These are phyloP conservation scores for Irpex sp. DNA, from an alignment of 1,284 basidiomycete species.

Conservation along the genomic window DNA sequence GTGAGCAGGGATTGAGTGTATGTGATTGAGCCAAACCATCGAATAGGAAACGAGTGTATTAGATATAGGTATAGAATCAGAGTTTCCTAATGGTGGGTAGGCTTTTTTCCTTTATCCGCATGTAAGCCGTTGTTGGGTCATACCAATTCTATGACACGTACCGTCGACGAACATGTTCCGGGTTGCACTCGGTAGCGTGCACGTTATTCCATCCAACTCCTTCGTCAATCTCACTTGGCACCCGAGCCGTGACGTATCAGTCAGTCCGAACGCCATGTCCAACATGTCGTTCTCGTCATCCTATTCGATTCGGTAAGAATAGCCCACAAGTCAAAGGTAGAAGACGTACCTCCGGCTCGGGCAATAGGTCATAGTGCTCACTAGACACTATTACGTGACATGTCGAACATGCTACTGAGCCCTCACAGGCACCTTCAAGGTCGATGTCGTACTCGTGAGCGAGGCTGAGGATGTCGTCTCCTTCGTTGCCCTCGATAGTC, in stretches of 20 bases:
- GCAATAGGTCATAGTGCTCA: slow-evolving; percentile 80
- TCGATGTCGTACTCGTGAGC: slow-evolving; percentile 98
- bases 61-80: background rate
- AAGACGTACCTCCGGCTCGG: slow-evolving; percentile 70
- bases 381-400: slow-evolving; percentile 92
- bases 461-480: slow-evolving; percentile 88
- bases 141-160: slow-evolving; percentile 30
- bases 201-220: slow-evolving; percentile 84
- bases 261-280: slow-evolving; percentile 96
- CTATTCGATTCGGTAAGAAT: slow-evolving; percentile 4
- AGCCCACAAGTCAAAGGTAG: background rate
- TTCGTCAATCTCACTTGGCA: slow-evolving; percentile 85
- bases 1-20: no score
- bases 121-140: background rate
- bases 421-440: slow-evolving; percentile 98
- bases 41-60: background rate
- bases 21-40: background rate
- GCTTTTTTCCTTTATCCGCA: slow-evolving; percentile 36
- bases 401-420: slow-evolving; percentile 95
- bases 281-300: slow-evolving; percentile 99
- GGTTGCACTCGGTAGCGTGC: slow-evolving; percentile 88
- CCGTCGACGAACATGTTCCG: slow-evolving; percentile 97
- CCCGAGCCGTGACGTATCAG: slow-evolving; percentile 84
- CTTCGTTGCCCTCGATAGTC: slow-evolving; percentile 90
- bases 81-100: slow-evolving; percentile 39